phyloP scores from a whole-genome alignment of 1,284 basidiomycete genomes.

The Farysia itapuensis region DNA sequence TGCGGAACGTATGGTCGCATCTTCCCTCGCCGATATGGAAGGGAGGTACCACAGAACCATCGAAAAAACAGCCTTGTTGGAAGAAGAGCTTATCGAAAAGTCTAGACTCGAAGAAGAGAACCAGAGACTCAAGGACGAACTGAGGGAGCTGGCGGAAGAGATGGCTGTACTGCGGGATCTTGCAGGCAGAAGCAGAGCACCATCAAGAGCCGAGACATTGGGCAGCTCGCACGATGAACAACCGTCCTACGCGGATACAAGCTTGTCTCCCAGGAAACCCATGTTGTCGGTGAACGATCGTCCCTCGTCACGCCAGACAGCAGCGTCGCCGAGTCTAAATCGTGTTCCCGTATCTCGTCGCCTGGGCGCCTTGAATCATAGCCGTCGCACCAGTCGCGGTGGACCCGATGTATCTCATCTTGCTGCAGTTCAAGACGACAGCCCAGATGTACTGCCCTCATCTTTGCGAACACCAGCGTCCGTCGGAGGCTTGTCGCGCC shows the following conservation, averaged over 20 bases:
- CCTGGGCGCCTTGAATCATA: conserved; percentile 29
- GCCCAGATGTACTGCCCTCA: conserved; percentile 6
- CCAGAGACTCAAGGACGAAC: conserved; percentile 88
- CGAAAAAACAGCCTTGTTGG: conserved; percentile 94
- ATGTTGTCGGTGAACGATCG: conserved; percentile 5
- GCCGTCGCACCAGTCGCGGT: conserved; percentile 25
- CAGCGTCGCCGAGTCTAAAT: conserved; percentile 25
- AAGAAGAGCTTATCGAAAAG: conserved; percentile 93
- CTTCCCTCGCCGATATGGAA: conserved; percentile 87
- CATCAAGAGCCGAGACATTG: conserved; percentile 4
- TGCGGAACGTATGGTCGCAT: conserved; percentile 71
- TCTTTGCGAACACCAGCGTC: conserved; percentile 7
- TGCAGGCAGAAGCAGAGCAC: conserved; percentile 5
- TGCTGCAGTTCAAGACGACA: conserved; percentile 31
- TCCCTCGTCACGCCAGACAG: conserved; percentile 15
- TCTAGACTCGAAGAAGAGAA: conserved; percentile 85
- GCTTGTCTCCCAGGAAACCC: conserved; percentile 29
- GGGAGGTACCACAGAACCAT: conserved; percentile 83
- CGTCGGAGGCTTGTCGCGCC: conserved; percentile 10
- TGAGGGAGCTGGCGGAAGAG: conserved; percentile 85
- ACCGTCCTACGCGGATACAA: conserved; percentile 8
- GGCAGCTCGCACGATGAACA: conserved; percentile 23
- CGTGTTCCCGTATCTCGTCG: conserved; percentile 22
- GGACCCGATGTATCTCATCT: conserved; percentile 15
- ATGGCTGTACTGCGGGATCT: conserved; percentile 76